phyloP scores from a whole-genome alignment of 331 rosid species.

The Quercus phellos region DNA sequence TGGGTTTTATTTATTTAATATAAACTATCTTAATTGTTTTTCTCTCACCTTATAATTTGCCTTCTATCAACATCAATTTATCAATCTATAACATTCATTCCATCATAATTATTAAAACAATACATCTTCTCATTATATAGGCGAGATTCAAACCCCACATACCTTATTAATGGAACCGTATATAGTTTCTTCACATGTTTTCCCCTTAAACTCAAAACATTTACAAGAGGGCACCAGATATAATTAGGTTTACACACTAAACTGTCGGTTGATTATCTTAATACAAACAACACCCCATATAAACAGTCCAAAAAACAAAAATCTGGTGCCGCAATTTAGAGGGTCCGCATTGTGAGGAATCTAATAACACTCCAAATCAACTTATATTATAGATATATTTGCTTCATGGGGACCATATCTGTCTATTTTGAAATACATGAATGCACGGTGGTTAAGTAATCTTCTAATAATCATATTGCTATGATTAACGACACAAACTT shows the following conservation, averaged over 20 bases:
- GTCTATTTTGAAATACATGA: background rate
- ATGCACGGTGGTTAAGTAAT: background rate
- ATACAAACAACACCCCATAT: background rate
- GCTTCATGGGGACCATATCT: background rate
- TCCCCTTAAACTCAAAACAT: too few relatives aligned
- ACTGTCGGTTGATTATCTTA: too few relatives aligned
- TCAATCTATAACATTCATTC: too few relatives aligned
- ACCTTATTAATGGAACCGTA: accelerated
- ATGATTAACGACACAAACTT: background rate
- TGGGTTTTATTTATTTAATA: background rate
- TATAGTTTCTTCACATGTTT: too few relatives aligned
- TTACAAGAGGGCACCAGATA: too few relatives aligned
- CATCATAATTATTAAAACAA: too few relatives aligned
- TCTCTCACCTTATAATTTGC: background rate
- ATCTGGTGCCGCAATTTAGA: background rate
- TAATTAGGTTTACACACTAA: too few relatives aligned
- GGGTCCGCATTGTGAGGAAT: background rate
- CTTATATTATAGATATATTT: background rate
- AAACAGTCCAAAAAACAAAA: background rate
- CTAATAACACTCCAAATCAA: background rate
- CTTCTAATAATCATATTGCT: background rate
- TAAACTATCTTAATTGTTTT: background rate
- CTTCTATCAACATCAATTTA: background rate
- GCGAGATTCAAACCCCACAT: too few relatives aligned
- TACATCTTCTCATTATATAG: too few relatives aligned